A percentile compares a stretch with the other conserved stretches of the same genome.
These are phyloP conservation scores for Heliophila coronopifolia DNA, from an alignment of 441 rosid genomes.

Conservation along the genomic window DNA sequence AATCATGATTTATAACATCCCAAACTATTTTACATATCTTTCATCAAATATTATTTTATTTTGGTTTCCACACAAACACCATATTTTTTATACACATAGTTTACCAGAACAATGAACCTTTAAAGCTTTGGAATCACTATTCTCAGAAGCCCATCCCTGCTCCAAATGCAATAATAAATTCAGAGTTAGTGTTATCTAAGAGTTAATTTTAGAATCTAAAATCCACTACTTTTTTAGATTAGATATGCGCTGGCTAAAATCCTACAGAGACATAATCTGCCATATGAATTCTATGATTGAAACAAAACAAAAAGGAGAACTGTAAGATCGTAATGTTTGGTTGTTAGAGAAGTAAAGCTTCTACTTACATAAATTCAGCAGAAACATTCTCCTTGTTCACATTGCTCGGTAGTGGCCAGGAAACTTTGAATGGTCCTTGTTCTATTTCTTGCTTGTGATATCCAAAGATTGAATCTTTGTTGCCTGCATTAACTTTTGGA, in stretches of 20 bases:
- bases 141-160: constrained; percentile 66
- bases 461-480: constrained; percentile 26
- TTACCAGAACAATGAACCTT: constrained; percentile 19
- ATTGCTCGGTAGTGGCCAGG: constrained; percentile 58
- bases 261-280: neutral
- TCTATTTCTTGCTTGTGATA: constrained; percentile 52
- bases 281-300: neutral
- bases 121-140: constrained; percentile 55
- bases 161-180: constrained; percentile 9
- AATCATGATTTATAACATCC: constrained; percentile 17
- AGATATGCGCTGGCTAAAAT: constrained; percentile 4
- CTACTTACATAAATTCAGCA: constrained; percentile 66
- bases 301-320: neutral
- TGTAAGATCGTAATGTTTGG: neutral
- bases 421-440: constrained; percentile 51
- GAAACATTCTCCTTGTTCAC: constrained; percentile 51
- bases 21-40: constrained; percentile 19
- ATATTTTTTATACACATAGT: neutral
- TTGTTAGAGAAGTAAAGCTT: constrained; percentile 13
- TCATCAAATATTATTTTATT: neutral
- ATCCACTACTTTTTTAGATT: constrained; percentile 2
- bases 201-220: neutral
- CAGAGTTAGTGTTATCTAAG: constrained; percentile 4
- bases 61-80: constrained; percentile 5
- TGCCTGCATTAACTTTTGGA: constrained; percentile 24